Conservation (phyloP, 805 yeast genomes). For the Scheffersomyces coipomensis region DNA sequence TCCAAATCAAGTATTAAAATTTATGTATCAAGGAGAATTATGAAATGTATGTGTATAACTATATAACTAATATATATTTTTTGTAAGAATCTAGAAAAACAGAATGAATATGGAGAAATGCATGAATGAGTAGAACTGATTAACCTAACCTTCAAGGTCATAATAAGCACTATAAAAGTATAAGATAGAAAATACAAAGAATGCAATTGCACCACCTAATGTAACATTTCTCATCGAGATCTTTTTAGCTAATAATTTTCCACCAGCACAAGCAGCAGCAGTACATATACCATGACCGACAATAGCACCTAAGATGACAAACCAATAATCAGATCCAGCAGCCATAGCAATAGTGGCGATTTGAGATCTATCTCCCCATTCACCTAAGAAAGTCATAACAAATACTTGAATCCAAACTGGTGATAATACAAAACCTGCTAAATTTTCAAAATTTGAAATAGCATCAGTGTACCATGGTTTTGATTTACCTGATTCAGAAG, state of each 20-base stretch:
- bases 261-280: slow-evolving; percentile 88
- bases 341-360: slow-evolving; percentile 98
- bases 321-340: slow-evolving; percentile 91
- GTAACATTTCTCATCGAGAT: slow-evolving; percentile 92
- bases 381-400: slow-evolving; percentile 94
- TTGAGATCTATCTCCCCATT: slow-evolving; percentile 99
- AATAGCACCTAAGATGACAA: slow-evolving; percentile 83
- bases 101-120: too few relatives aligned
- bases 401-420: slow-evolving; percentile 95
- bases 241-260: slow-evolving; percentile 82
- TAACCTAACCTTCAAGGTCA: slow-evolving; percentile 13
- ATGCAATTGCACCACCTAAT: slow-evolving; percentile 85
- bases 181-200: slow-evolving; percentile 75
- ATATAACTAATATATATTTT: too few relatives aligned
- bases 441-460: slow-evolving; percentile 46
- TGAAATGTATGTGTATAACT: too few relatives aligned
- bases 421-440: slow-evolving; percentile 66
- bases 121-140: too few relatives aligned
- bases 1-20: slow-evolving; percentile 36
- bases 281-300: slow-evolving; percentile 90
- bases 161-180: slow-evolving; percentile 70
- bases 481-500: slow-evolving; percentile 8
- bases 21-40: slow-evolving; percentile 37
- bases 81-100: too few relatives aligned
- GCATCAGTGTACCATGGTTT: slow-evolving; percentile 24